phyloP scores from a whole-genome alignment of 2,329 filamentous ascomycete genomes.

The Xylariomycetidae sp. region DNA sequence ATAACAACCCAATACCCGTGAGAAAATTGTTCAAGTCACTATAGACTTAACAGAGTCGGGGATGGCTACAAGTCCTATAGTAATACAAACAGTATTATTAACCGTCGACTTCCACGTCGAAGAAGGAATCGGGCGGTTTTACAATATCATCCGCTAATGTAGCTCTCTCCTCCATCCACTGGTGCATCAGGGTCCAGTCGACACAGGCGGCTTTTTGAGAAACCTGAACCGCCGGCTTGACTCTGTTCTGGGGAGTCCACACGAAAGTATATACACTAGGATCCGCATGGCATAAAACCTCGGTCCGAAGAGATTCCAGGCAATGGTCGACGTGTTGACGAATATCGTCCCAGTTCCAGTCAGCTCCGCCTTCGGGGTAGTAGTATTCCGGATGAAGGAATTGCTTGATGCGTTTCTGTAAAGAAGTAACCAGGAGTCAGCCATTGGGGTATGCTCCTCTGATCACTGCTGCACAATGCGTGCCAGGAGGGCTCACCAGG shows the following conservation, averaged over 20 bases:
- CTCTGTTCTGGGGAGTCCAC: slow-evolving; percentile 6
- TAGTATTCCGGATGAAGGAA: slow-evolving; percentile 7
- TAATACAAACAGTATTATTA: no score
- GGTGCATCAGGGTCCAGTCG: slow-evolving; percentile 7
- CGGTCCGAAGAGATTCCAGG: slow-evolving; percentile 7
- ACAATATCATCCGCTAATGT: slow-evolving; percentile 2
- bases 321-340: slow-evolving; percentile 5
- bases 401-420: slow-evolving; percentile 9
- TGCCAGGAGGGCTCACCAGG: slow-evolving; percentile 2
- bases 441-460: not conserved
- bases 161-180: slow-evolving; percentile 6
- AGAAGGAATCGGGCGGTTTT: not conserved
- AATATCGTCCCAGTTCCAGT: slow-evolving; percentile 5
- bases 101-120: not conserved
- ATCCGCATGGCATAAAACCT: slow-evolving; percentile 3
- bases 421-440: not conserved
- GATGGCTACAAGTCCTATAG: no score
- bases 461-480: not conserved
- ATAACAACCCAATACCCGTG: not conserved
- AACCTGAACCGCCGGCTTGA: slow-evolving; percentile 5
- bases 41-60: no score
- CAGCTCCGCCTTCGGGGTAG: slow-evolving; percentile 1
- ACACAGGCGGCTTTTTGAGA: slow-evolving; percentile 5
- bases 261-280: slow-evolving; percentile 5
- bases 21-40: not conserved